phyloP scores from a whole-genome alignment of 768 basidiomycete genomes.

The Collybia sp. region DNA sequence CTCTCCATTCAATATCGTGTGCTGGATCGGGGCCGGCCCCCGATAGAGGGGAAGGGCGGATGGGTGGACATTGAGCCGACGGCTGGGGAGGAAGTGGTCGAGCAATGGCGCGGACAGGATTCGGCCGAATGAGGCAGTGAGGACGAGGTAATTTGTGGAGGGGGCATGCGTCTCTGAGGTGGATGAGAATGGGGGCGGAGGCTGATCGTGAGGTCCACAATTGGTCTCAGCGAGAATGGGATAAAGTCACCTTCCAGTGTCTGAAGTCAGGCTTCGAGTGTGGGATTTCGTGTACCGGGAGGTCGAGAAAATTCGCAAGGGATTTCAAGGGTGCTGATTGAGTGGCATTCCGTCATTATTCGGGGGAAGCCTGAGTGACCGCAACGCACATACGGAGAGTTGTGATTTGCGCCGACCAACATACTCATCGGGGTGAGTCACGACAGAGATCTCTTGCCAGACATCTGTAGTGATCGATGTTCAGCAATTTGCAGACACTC shows the following conservation, averaged over 20 bases:
- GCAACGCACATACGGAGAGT: conserved; percentile 51
- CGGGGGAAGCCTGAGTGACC: neutral
- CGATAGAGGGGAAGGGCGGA: conserved; percentile 80
- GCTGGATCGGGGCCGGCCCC: too few species aligned
- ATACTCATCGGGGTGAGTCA: conserved; percentile 76
- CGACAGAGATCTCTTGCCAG: conserved; percentile 65
- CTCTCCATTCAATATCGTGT: conserved; percentile 61
- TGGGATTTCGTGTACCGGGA: conserved; percentile 63
- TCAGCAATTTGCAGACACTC: conserved; percentile 10
- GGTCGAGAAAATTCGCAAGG: conserved; percentile 44
- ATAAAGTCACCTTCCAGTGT: conserved; percentile 56
- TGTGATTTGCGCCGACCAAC: too few species aligned
- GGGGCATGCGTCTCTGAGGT: too few species aligned
- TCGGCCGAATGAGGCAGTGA: conserved; percentile 91
- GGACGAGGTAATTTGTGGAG: conserved; percentile 49
- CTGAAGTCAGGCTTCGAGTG: conserved; percentile 55
- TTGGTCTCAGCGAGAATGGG: too few species aligned
- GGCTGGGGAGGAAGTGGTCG: conserved; percentile 47
- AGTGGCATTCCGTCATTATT: neutral
- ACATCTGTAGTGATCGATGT: conserved; percentile 51
- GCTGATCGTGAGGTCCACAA: too few species aligned
- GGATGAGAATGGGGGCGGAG: too few species aligned
- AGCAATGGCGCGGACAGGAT: conserved; percentile 68
- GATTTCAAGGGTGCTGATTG: conserved; percentile 64
- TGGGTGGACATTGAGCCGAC: conserved; percentile 84